A percentile compares a stretch with the other conserved stretches of the same genome.
Evolutionary conservation across 371 early-diverging fungal species (phyloP).

Genomic region (Choanephora cucurbitarum): DNA sequence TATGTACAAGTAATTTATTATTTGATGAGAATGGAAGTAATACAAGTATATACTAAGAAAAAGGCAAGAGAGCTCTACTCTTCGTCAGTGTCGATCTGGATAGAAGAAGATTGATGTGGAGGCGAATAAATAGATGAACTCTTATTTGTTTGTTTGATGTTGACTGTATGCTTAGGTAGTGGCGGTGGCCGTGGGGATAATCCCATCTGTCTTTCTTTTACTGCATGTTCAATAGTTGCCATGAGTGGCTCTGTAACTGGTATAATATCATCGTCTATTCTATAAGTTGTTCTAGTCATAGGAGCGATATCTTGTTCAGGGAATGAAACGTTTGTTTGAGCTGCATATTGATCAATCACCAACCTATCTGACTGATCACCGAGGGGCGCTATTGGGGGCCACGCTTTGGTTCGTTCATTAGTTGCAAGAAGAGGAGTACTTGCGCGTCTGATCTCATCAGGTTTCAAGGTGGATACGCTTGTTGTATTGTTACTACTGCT

Average conservation of each 20-base stretch:
- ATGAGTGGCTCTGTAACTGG: conserved; percentile 10
- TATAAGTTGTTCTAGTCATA: neutral
- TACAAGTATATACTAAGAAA: neutral
- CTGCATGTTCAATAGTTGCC: neutral
- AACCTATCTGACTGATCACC: too few species aligned
- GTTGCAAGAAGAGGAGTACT: neutral
- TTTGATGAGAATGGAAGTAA: neutral
- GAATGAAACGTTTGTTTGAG: neutral
- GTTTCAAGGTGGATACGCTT: conserved; percentile 3
- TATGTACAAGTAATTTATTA: neutral
- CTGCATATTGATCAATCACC: neutral
- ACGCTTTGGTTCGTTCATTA: neutral
- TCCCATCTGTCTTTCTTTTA: neutral
- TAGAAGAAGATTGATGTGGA: conserved; percentile 15
- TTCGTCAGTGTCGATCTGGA: neutral
- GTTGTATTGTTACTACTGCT: neutral
- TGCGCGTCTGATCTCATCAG: conserved; percentile 9
- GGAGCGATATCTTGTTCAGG: neutral
- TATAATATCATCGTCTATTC: conserved; percentile 11
- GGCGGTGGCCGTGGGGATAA: conserved; percentile 13
- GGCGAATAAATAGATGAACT: conserved; percentile 14
- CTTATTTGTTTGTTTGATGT: neutral
- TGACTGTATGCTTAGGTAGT: conserved; percentile 11
- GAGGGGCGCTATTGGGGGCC: neutral
- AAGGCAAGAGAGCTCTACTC: neutral